Conservation (phyloP, 805 yeast species). For the Candida sonorensis region DNA sequence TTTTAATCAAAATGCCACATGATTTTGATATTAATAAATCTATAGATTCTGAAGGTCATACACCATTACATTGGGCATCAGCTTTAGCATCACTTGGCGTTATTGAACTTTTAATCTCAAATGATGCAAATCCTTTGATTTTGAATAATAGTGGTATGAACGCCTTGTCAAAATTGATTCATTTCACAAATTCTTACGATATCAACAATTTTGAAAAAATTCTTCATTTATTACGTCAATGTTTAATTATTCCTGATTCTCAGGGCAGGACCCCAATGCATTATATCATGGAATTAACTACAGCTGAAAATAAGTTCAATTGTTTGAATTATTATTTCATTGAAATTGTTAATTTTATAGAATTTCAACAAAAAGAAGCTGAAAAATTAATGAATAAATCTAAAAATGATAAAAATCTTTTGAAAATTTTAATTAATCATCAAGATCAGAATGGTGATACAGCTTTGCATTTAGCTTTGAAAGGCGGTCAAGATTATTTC, state of each 20-base stretch:
- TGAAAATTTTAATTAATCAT: conserved; percentile 59
- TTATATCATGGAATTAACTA: conserved; percentile 50
- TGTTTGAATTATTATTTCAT: conserved; percentile 48
- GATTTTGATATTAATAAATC: conserved; percentile 60
- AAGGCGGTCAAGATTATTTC: conserved; percentile 42
- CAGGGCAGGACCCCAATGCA: conserved; percentile 71
- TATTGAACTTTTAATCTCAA: conserved; percentile 46
- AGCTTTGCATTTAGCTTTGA: conserved; percentile 71
- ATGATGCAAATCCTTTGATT: conserved; percentile 54
- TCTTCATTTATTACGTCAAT: conserved; percentile 52
- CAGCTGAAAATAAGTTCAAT: conserved; percentile 36
- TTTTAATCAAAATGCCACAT: conserved; percentile 49
- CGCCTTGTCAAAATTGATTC: conserved; percentile 59
- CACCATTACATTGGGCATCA: conserved; percentile 81
- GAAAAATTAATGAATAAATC: conserved; percentile 14
- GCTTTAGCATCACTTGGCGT: conserved; percentile 65
- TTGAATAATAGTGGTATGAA: conserved; percentile 57
- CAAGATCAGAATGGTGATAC: conserved; percentile 83
- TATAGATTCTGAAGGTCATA: conserved; percentile 76
- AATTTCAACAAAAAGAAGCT: conserved; percentile 25
- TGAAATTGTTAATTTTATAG: conserved; percentile 24
- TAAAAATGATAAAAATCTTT: conserved; percentile 32
- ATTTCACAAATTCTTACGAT: conserved; percentile 69
- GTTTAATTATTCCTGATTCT: conserved; percentile 65
- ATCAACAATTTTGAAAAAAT: conserved; percentile 52